Base-by-base conservation (phyloP, 2,329 filamentous ascomycete species). In the Sarocladium brachiariae region DNA sequence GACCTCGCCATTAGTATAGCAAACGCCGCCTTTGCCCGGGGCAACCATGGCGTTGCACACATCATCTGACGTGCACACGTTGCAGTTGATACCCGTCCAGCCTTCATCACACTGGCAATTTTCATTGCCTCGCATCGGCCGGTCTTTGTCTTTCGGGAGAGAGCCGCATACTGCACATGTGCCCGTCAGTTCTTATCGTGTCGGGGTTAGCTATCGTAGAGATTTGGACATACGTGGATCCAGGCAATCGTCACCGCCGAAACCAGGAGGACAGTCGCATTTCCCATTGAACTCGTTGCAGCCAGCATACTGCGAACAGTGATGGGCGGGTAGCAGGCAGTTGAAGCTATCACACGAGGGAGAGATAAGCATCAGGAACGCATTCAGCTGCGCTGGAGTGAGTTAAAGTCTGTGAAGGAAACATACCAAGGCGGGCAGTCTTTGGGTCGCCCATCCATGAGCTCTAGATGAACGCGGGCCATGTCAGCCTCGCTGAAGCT, bases 61-160 rank as follows among this genome's bases (percentile, higher is more conserved):
- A 58, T 86, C 74, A 65, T 97, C 78, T 3, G 83, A 82, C 54
- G 86, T 83, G 70, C 93, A 99, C 51, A 99, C 89, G 61, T 93
- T 99, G 80, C 93, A 99, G 74, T 99, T 99, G 71, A 99, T 92
- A 56, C 93, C 93, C 35, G 81, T 81, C 93, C 93, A 99, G 51
- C 93, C 93, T 33, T 95, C 87, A 63, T 91, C 86, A 67, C 93
- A 99, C 37, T 89, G 73, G 70, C 93, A 99, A 35, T 75, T 72
- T 52, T 83, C 76, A 55, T 30, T n/a, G n/a, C 81, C 83, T 63
- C 93, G 81, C 63, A 88, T 84, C 19, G 84, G 80, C 58, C 93
- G 80, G 60, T 97, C 83, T 58, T 78, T 78, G 56, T 90, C 91
- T 59, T 89, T 85, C 34, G 87, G 81, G 35, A 96, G 76, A 33